Percentiles rank a stretch among this genome's conserved stretches.
These are phyloP conservation scores for Fusarium siculi DNA, from an alignment of 2,329 filamentous ascomycete species.

Conservation along the genomic window DNA sequence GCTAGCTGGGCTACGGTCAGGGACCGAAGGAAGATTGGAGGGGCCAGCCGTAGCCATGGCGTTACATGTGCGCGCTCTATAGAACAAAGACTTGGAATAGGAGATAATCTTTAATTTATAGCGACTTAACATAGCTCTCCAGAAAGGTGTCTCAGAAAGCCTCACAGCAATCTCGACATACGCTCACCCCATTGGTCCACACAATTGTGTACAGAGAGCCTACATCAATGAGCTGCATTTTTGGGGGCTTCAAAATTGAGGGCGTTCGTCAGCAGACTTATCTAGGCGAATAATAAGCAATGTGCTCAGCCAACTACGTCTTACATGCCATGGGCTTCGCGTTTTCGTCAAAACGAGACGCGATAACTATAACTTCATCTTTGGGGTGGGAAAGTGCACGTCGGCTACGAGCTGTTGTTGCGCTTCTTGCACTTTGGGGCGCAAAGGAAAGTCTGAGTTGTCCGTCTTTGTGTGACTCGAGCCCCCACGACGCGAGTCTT, in stretches of 20 bases:
- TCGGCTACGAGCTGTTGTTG: neutral
- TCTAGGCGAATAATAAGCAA: neutral
- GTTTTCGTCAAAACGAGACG: neutral
- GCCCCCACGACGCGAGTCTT: neutral
- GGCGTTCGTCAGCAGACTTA: neutral
- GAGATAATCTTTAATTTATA: no score
- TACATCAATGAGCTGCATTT: no score
- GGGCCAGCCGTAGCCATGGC: no score
- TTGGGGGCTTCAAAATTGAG: neutral
- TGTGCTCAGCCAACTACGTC: neutral
- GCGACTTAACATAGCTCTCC: no score
- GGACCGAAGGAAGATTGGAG: no score
- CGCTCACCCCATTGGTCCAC: no score
- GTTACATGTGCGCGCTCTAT: no score
- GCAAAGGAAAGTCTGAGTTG: rapidly evolving
- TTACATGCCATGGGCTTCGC: neutral
- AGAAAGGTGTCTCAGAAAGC: no score
- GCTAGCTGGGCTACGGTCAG: no score
- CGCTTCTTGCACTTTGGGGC: rapidly evolving
- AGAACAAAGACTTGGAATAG: no score
- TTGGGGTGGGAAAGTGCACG: rapidly evolving
- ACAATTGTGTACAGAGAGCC: neutral
- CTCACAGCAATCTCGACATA: no score
- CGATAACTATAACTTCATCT: rapidly evolving
- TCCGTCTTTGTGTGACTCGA: neutral